Percentiles rank a stretch among this genome's conserved stretches.
Conservation (phyloP, 2,329 filamentous ascomycete genomes). For the Penicillium sp. region DNA sequence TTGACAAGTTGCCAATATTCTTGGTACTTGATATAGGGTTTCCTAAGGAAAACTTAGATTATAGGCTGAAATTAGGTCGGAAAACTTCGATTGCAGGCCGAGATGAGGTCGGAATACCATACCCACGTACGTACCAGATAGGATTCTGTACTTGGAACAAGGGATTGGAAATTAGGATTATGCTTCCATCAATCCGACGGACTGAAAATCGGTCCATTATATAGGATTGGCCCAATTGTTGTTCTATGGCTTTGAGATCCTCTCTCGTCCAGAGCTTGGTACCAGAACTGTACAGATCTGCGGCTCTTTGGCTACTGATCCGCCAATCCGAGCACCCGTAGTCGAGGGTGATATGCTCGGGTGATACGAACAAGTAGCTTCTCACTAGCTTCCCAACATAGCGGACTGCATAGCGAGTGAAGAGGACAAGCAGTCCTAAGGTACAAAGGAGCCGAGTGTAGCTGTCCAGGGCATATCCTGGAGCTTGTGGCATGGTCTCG, state of each 20-base stretch:
- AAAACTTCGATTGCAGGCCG: slow-evolving; percentile 11
- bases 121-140: slow-evolving; percentile 17
- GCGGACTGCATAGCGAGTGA: too few relatives aligned
- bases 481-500: slow-evolving; percentile 13
- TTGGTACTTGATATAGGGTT: slow-evolving; percentile 17
- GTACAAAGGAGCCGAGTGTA: too few relatives aligned
- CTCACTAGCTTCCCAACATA: too few relatives aligned
- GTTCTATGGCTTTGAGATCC: slow-evolving; percentile 17
- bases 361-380: too few relatives aligned
- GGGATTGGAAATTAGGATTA: slow-evolving; percentile 17
- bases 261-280: slow-evolving; percentile 16
- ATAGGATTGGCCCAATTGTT: slow-evolving; percentile 16
- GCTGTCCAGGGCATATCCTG: background rate
- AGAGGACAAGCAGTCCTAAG: too few relatives aligned
- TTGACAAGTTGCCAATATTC: slow-evolving; percentile 18
- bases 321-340: slow-evolving; percentile 16
- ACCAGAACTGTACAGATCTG: slow-evolving; percentile 17
- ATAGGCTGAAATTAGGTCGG: slow-evolving; percentile 5
- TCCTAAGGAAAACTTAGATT: slow-evolving; percentile 15
- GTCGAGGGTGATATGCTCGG: slow-evolving; percentile 6
- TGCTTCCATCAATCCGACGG: slow-evolving; percentile 17
- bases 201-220: slow-evolving; percentile 14
- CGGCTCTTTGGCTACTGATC: slow-evolving; percentile 17
- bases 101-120: slow-evolving; percentile 9
- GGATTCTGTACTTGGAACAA: slow-evolving; percentile 17